Conservation (phyloP, 2,329 filamentous ascomycete species). For the Pezicula neosporulosa region DNA sequence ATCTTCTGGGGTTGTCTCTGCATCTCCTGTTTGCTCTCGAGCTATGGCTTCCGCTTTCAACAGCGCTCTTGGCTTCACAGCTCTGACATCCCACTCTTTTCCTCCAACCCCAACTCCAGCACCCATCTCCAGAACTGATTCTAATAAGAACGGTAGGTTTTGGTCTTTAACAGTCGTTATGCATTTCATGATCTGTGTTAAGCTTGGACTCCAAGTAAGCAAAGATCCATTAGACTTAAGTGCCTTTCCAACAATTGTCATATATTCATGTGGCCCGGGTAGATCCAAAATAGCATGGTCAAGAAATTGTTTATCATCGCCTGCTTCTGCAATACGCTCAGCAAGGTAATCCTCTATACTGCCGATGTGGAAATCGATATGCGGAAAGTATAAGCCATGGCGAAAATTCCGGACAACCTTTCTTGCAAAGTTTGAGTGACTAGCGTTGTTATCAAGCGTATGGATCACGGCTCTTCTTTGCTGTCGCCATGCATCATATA, state of each 20-base stretch:
- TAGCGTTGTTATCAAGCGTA: conserved; percentile 63
- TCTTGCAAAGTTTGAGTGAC: conserved; percentile 62
- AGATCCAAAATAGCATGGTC: conserved; percentile 72
- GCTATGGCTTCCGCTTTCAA: conserved; percentile 13
- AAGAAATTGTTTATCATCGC: conserved; percentile 54
- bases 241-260: conserved; percentile 49
- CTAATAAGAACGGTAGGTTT: conserved; percentile 50
- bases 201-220: conserved; percentile 70
- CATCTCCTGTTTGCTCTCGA: neutral
- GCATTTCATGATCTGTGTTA: conserved; percentile 72
- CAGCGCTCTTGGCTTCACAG: conserved; percentile 31
- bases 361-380: conserved; percentile 72
- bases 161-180: conserved; percentile 50
- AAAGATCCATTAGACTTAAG: conserved; percentile 63
- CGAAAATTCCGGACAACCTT: conserved; percentile 64
- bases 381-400: conserved; percentile 63
- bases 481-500: conserved; percentile 20
- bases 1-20: neutral
- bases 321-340: conserved; percentile 40
- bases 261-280: conserved; percentile 53
- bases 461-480: conserved; percentile 68
- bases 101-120: conserved; percentile 46
- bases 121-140: conserved; percentile 57
- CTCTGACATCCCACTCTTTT: conserved; percentile 61
- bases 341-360: conserved; percentile 62